These are phyloP conservation scores for Spergularia marina DNA, from an alignment of 148 eudicot species.

Conservation along the genomic window DNA sequence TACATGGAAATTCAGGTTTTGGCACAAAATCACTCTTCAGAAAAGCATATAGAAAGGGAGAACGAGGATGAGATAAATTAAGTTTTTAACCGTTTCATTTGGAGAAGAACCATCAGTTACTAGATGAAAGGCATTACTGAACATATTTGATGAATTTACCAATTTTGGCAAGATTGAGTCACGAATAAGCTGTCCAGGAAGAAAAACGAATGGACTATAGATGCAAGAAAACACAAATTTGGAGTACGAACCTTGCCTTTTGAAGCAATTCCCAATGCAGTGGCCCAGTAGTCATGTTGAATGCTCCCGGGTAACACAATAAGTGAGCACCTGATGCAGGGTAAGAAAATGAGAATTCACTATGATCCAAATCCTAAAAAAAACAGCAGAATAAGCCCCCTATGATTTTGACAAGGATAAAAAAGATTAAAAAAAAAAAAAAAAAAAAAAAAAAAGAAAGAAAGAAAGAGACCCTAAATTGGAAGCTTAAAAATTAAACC, in stretches of 20 bases:
- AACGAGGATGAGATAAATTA: too few relatives aligned
- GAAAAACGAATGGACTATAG: neutral
- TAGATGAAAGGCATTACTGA: neutral
- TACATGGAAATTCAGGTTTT: too few relatives aligned
- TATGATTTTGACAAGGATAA: too few relatives aligned
- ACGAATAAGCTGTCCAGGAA: neutral
- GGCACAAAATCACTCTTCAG: too few relatives aligned
- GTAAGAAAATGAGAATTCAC: neutral
- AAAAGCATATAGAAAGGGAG: too few relatives aligned
- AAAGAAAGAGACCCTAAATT: too few relatives aligned
- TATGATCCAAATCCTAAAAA: neutral
- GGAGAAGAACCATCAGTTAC: too few relatives aligned
- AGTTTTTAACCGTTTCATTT: too few relatives aligned
- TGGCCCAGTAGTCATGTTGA: conserved; percentile 99
- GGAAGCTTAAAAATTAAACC: neutral
- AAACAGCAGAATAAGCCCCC: too few relatives aligned
- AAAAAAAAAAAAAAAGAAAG: too few relatives aligned
- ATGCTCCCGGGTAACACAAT: conserved; percentile 96
- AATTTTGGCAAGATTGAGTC: neutral
- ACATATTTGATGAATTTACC: too few relatives aligned
- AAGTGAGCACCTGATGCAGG: conserved; percentile 75
- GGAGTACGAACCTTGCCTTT: conserved; percentile 66
- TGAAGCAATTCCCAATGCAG: conserved; percentile 97
- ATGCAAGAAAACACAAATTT: neutral
- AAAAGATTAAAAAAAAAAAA: too few relatives aligned